Evolutionary conservation across 129 eudicot genomes (phyloP).

Genomic region (Centella asiatica): DNA sequence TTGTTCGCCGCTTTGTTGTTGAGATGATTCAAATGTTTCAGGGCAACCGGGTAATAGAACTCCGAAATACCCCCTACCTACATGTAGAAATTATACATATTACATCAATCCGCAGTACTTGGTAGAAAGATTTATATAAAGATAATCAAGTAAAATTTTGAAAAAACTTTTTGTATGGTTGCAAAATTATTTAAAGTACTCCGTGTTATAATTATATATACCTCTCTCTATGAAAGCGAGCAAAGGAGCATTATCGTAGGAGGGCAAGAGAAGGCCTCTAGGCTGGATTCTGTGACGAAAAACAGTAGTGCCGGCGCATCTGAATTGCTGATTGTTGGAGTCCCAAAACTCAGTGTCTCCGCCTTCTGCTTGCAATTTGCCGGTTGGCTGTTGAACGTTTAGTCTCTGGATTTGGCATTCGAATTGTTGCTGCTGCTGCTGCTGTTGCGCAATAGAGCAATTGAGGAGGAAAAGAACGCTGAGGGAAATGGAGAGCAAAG

Average conservation of each 20-base stretch:
- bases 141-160: too few species aligned
- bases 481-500: conserved; percentile 1
- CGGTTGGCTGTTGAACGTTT: conserved; percentile 41
- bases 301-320: conserved; percentile 38
- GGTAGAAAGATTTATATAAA: too few species aligned
- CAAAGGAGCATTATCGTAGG: conserved; percentile 42
- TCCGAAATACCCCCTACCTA: conserved; percentile 54
- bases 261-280: conserved; percentile 29
- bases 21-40: conserved; percentile 59
- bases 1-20: conserved; percentile 21
- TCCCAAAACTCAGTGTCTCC: conserved; percentile 64
- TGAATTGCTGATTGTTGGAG: conserved; percentile 23
- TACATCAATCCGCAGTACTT: too few species aligned
- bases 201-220: too few species aligned
- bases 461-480: conserved; percentile 9
- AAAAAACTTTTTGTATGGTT: too few species aligned
- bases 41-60: conserved; percentile 55
- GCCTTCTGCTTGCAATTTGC: conserved; percentile 45
- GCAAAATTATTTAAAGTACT: too few species aligned
- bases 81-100: too few species aligned
- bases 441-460: conserved; percentile 27
- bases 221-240: conserved; percentile 50
- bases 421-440: conserved; percentile 14
- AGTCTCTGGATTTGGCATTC: conserved; percentile 46
- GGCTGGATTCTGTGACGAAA: conserved; percentile 23